Evolutionary conservation across 2,329 filamentous ascomycete genomes (phyloP).

Genomic region (Ophiocordyceps camponoti-rufipedis): DNA sequence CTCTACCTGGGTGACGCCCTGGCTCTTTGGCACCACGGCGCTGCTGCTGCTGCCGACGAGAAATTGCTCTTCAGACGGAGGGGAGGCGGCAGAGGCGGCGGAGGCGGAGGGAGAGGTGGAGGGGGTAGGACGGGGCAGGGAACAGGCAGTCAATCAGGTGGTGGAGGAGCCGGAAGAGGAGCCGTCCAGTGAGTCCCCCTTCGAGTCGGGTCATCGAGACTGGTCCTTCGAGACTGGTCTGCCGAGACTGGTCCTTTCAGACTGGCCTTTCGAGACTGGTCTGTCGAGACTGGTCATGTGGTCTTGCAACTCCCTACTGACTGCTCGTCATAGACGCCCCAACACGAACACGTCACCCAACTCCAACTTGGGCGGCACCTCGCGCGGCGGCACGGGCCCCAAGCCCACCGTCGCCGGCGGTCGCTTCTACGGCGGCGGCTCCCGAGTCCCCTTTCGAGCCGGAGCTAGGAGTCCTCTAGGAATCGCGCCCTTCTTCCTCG

Average conservation of each 20-base stretch:
- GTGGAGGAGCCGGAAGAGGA: not conserved
- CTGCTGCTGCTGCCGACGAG: not conserved
- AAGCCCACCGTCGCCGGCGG: constrained; percentile 41
- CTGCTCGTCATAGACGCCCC: not conserved
- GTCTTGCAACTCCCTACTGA: too few species aligned
- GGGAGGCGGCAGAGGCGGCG: not conserved
- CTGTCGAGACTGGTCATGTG: too few species aligned
- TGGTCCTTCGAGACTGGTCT: too few species aligned
- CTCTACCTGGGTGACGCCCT: not conserved
- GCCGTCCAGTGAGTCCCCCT: not conserved
- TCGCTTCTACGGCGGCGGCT: constrained; percentile 48
- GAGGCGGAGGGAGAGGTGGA: not conserved
- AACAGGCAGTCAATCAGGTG: not conserved
- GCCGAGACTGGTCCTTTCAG: too few species aligned
- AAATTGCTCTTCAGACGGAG: not conserved
- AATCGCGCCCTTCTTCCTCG: constrained; percentile 31
- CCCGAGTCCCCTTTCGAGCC: constrained; percentile 38
- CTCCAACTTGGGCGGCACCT: constrained; percentile 29
- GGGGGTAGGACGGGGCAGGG: not conserved
- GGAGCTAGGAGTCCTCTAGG: constrained; percentile 34
- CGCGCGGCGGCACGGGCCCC: constrained; percentile 38
- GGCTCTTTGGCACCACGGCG: not conserved
- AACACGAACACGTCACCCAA: constrained; percentile 9
- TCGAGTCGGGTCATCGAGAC: not conserved
- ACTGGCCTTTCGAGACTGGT: too few species aligned